Evolutionary conservation across 1,284 basidiomycete species (phyloP).

Genomic region (Apiotrichum laibachii): DNA sequence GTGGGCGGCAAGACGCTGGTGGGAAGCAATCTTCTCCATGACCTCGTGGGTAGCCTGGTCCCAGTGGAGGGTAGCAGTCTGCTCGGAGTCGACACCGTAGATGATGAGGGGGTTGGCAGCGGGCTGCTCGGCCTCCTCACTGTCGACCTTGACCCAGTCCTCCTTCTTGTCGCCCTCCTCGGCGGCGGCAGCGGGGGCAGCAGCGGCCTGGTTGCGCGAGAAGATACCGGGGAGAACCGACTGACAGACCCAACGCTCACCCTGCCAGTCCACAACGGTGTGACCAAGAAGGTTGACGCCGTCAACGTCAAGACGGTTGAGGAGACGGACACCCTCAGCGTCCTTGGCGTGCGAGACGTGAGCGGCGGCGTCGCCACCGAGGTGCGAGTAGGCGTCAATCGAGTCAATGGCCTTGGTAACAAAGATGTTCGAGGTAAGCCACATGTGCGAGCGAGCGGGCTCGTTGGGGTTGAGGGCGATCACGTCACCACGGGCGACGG

Average conservation of each 20-base stretch:
- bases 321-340: slow-evolving; percentile 55
- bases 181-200: slow-evolving; percentile 23
- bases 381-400: slow-evolving; percentile 56
- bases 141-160: slow-evolving; percentile 52
- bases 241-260: slow-evolving; percentile 61
- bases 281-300: slow-evolving; percentile 74
- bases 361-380: slow-evolving; percentile 59
- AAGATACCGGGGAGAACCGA: slow-evolving; percentile 60
- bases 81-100: slow-evolving; percentile 59
- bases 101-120: slow-evolving; percentile 53
- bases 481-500: slow-evolving; percentile 56
- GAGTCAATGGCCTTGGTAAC: slow-evolving; percentile 59
- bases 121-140: slow-evolving; percentile 65
- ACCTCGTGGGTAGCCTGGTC: slow-evolving; percentile 56
- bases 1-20: slow-evolving; percentile 57
- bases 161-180: slow-evolving; percentile 43
- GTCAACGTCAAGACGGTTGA: slow-evolving; percentile 63
- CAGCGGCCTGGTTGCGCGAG: slow-evolving; percentile 44
- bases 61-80: slow-evolving; percentile 52
- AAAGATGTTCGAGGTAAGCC: slow-evolving; percentile 59
- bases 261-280: slow-evolving; percentile 59
- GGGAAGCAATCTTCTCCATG: slow-evolving; percentile 55
- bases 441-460: slow-evolving; percentile 56
- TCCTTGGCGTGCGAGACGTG: slow-evolving; percentile 60
- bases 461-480: slow-evolving; percentile 60